Base-by-base conservation (phyloP, 2,329 filamentous ascomycete genomes). In the Ophiobolus disseminans region DNA sequence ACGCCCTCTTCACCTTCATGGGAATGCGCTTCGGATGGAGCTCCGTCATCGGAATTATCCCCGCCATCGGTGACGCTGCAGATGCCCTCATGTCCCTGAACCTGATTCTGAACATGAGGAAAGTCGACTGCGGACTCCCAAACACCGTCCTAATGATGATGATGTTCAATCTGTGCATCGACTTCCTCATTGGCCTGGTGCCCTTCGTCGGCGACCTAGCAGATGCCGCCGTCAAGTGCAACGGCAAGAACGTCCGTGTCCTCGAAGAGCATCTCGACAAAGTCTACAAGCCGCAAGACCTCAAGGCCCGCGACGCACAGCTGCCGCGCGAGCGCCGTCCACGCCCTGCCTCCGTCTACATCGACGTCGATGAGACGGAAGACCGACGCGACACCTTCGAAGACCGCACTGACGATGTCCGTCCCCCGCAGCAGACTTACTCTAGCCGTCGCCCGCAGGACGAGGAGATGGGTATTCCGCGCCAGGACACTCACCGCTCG, bases 1-100 rank as follows among this genome's bases (percentile, higher is more conserved):
- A 91, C 79, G 84, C 83, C 45, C 82, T 96, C 5, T 95, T 93
- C 78, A 91, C 84, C 66, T 84, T 90, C 67, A 84, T 88, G 57
- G 91, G 91, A 34, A 82, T 96, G 50, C 84, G 87, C 48, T 92
- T 97, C 68, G 94, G 94, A 45, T 97, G 91, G 91, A 85, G 89
- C 41, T 89, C 87, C 62, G 83, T 96, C 48, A 90, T 97, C 63
- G 94, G 87, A 11, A 69, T 97, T 6, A 74, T 97, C 45, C 94
- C 94, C 61, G 84, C 84, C 83, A 91, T 81, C 80, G 89, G 57
- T 14, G 61, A 66, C 46, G 58, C 35, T 14, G 34, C 48, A 23
- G 62, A 60, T 31, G 45, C 41, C 48, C 90, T 88, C 16, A 50
- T 73, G 7, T 45, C 68, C 5, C 76, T 91, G 51, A 85, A 89